These are phyloP conservation scores for Sisymbrium irio DNA, from an alignment of 345 rosid genomes.

Conservation along the genomic window DNA sequence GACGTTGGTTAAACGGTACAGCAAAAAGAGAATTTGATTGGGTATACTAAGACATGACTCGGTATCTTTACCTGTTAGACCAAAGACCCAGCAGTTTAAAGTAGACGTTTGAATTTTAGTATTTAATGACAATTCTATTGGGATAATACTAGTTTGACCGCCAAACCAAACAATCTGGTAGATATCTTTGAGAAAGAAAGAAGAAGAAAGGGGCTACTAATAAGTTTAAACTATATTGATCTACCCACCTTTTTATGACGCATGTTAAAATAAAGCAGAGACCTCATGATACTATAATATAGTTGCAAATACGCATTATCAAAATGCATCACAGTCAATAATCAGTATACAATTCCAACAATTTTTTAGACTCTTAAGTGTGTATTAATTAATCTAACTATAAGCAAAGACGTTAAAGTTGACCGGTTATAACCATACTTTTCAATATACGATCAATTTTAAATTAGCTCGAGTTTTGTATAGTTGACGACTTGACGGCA, in stretches of 20 bases:
- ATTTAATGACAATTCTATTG: neutral
- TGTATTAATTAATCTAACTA: neutral
- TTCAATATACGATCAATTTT: slow-evolving; percentile 2
- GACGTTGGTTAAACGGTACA: neutral
- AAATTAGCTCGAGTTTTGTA: neutral
- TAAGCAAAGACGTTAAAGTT: slow-evolving; percentile 24
- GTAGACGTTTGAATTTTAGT: neutral
- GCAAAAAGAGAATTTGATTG: neutral
- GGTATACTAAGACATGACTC: neutral
- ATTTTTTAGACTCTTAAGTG: neutral
- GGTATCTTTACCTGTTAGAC: neutral
- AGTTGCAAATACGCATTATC: slow-evolving; percentile 14
- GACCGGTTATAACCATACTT: slow-evolving; percentile 7
- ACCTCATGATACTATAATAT: slow-evolving; percentile 5
- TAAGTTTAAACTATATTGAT: neutral
- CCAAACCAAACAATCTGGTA: slow-evolving; percentile 14
- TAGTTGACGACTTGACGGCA: neutral
- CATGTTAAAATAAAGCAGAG: neutral
- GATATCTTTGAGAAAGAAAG: neutral
- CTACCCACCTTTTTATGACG: neutral
- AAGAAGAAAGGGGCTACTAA: neutral
- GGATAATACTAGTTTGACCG: slow-evolving; percentile 19
- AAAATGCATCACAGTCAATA: neutral
- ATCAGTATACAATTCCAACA: neutral
- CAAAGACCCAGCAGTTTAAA: neutral